These are phyloP conservation scores for Tilletiopsis washingtonensis DNA, from an alignment of 1,284 basidiomycete species.

Conservation along the genomic window DNA sequence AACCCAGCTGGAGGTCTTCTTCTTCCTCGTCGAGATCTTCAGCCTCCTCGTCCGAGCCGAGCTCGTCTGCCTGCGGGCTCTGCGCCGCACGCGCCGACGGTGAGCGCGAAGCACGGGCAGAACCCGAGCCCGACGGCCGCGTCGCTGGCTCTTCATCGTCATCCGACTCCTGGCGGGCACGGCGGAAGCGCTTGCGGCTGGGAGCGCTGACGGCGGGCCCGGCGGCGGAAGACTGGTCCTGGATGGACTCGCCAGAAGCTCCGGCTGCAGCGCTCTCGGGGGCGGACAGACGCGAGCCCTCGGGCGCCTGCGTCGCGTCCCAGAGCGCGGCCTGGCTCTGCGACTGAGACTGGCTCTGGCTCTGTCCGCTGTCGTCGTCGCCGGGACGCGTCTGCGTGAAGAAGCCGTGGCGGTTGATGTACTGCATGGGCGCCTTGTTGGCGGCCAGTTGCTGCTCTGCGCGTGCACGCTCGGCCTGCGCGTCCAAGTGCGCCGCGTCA, in stretches of 20 bases:
- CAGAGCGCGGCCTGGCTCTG: background rate
- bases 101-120: too few species aligned
- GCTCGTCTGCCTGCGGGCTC: background rate
- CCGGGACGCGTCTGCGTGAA: slow-evolving; percentile 40
- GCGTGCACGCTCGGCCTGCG: background rate
- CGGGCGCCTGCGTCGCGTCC: too few species aligned
- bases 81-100: background rate
- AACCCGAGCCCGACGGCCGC: too few species aligned
- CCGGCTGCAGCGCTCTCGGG: too few species aligned
- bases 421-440: slow-evolving; percentile 19
- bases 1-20: background rate
- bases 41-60: background rate
- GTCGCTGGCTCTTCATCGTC: too few species aligned
- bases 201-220: too few species aligned
- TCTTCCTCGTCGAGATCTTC: background rate
- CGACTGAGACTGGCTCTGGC: slow-evolving; percentile 4
- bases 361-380: background rate
- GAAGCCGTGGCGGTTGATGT: slow-evolving; percentile 40
- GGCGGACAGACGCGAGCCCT: too few species aligned
- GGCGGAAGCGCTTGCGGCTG: too few species aligned
- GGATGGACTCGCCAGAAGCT: too few species aligned
- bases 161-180: too few species aligned
- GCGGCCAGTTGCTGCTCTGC: slow-evolving; percentile 4
- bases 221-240: too few species aligned
- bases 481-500: background rate